Evolutionary conservation across 345 rosid species (phyloP), one percentile per base, ranked within the genome.

Genomic region (Microthlaspi erraticum): DNA sequence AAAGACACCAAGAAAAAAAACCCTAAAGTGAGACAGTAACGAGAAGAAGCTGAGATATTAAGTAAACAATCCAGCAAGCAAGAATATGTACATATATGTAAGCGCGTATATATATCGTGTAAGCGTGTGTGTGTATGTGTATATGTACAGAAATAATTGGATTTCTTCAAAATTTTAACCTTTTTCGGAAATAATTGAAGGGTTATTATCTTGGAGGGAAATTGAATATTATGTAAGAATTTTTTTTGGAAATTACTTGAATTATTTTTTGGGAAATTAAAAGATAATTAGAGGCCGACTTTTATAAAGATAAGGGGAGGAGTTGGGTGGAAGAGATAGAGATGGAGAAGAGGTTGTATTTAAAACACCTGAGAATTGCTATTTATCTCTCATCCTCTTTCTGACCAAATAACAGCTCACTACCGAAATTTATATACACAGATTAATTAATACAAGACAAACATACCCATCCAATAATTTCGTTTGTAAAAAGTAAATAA

Each of bases 351-450:
- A 57, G 60, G 61, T 41, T 58, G 68, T 67, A 67, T 68, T 75
- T 74, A 75, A 69, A 75, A 75, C 78, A 68, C 69, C 78, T 75
- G 78, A 68, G 61, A 61, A 38, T 59, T 73, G 61, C 66, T 49
- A 66, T 73, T 73, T 73, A 73, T 57, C 77, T 73, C 71, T 73
- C 70, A 71, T 62, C 70, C 4, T 72, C 71, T 72, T 64, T 72
- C 77, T 66, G 77, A 66, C 77, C 77, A 66, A 17, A 49, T 17
- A 58, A 73, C 77, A 73, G 77, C 77, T 73, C 77, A 73, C 66
- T 14, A 18, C 55, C 51, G 42, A n/a, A 45, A 37, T 12, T 36
- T 18, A 32, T 48, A 38, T 57, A 42, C 34, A 13, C 3, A 39
- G 48, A 29, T 56, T 56, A 18, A 73, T 18, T 29, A 34, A 14